A percentile compares a stretch with the other conserved stretches of the same genome.
Evolutionary conservation across 1,139 yeast genomes (phyloP).

Genomic region (Yarrowia galli): DNA sequence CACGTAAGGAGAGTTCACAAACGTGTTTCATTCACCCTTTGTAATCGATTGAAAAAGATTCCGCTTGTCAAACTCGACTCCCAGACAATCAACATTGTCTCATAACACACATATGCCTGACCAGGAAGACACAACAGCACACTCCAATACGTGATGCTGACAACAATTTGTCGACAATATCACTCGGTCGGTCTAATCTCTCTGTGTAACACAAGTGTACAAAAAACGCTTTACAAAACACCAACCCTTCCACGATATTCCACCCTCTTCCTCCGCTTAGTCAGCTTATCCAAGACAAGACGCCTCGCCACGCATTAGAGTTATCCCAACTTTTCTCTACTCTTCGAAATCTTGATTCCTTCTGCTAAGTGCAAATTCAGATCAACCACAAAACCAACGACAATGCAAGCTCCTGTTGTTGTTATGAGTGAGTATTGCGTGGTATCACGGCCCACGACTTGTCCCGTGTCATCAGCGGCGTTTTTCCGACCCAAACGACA

Average conservation of each 20-base stretch:
- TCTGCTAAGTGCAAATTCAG: slow-evolving; percentile 1
- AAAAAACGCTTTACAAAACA: too few species aligned
- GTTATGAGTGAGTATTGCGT: slow-evolving; percentile 58
- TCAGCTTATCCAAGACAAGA: background rate
- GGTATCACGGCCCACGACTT: background rate
- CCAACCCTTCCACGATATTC: background rate
- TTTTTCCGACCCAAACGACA: background rate
- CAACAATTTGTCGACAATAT: too few species aligned
- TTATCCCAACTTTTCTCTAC: slow-evolving; percentile 38
- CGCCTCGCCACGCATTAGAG: slow-evolving; percentile 33
- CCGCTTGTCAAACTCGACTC: too few species aligned
- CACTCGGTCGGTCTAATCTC: too few species aligned
- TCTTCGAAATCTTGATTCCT: slow-evolving; percentile 32
- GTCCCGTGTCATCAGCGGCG: background rate
- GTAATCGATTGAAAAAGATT: too few species aligned
- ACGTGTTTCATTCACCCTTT: too few species aligned
- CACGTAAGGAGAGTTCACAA: too few species aligned
- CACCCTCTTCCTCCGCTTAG: background rate
- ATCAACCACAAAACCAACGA: slow-evolving; percentile 26
- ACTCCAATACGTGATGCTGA: too few species aligned
- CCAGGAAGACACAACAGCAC: too few species aligned
- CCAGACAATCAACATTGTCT: too few species aligned
- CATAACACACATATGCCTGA: too few species aligned
- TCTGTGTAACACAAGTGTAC: too few species aligned
- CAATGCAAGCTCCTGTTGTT: slow-evolving; percentile 78